These are phyloP conservation scores for Herpotrichia juniperi DNA, from an alignment of 2,329 filamentous ascomycete genomes.

Conservation along the genomic window DNA sequence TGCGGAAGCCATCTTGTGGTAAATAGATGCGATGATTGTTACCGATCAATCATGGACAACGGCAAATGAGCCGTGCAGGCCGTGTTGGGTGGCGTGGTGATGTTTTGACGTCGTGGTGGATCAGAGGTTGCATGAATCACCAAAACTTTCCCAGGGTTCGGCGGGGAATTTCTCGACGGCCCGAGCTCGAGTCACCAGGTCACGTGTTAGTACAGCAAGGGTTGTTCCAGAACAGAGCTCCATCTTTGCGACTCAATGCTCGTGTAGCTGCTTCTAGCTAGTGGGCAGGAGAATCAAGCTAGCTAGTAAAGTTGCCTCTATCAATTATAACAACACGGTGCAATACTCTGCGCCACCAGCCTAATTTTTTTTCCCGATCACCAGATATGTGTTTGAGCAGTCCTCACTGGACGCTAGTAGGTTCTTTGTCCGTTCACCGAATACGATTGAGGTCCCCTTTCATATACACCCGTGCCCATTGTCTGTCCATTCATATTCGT, in stretches of 20 bases:
- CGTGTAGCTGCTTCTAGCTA: too few species aligned
- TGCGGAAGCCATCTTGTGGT: neutral
- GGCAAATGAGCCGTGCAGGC: neutral
- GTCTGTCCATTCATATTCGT: neutral
- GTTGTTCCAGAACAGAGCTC: neutral
- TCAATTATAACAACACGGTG: too few species aligned
- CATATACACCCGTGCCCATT: neutral
- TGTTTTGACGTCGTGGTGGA: neutral
- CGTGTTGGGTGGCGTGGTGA: neutral
- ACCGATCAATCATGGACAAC: conserved; percentile 1
- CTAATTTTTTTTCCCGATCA: too few species aligned
- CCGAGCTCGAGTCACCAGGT: neutral
- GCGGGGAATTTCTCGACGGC: neutral
- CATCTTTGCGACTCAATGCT: too few species aligned
- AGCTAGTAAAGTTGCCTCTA: too few species aligned
- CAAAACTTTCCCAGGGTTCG: neutral
- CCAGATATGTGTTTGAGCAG: too few species aligned
- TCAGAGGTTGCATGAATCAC: neutral
- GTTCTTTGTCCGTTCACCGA: too few species aligned
- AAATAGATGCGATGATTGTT: neutral
- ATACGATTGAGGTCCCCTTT: neutral
- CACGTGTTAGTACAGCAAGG: neutral
- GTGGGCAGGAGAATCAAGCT: too few species aligned
- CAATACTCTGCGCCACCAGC: too few species aligned
- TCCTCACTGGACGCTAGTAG: too few species aligned